Conservation (phyloP, 2,329 filamentous ascomycete species). For the Ophiostoma triangulosporum region DNA sequence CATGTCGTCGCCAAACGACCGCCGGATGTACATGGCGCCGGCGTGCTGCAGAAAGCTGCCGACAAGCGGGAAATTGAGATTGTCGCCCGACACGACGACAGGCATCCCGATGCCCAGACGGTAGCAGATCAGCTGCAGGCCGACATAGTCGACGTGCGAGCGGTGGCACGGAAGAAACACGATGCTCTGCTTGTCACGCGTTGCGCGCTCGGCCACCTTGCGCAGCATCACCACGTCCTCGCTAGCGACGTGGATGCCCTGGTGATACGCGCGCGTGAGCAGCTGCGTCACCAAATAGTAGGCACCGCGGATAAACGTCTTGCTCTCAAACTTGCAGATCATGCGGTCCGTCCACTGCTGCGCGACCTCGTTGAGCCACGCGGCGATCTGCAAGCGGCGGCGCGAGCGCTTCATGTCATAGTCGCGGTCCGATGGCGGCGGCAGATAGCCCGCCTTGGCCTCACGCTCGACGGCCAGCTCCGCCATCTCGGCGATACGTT, state of each 20-base stretch:
- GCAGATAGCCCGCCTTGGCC: slow-evolving; percentile 57
- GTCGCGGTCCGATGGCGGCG: slow-evolving; percentile 22
- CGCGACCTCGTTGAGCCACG: slow-evolving; percentile 63
- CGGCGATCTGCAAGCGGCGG: slow-evolving; percentile 52
- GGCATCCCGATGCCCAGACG: slow-evolving; percentile 78
- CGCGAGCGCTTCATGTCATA: slow-evolving; percentile 38
- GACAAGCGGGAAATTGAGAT: slow-evolving; percentile 84
- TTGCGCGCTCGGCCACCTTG: slow-evolving; percentile 69
- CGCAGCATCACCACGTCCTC: slow-evolving; percentile 79
- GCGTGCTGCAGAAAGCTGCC: slow-evolving; percentile 87
- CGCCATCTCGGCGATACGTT: slow-evolving; percentile 64
- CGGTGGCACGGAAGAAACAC: slow-evolving; percentile 91
- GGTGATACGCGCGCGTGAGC: slow-evolving; percentile 84
- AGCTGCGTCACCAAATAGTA: slow-evolving; percentile 85
- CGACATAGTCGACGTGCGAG: slow-evolving; percentile 93
- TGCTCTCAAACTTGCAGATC: slow-evolving; percentile 99
- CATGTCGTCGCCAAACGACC: slow-evolving; percentile 83
- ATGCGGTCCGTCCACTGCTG: slow-evolving; percentile 83
- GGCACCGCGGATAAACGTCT: slow-evolving; percentile 77
- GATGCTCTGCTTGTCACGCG: slow-evolving; percentile 82
- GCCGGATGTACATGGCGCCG: slow-evolving; percentile 92
- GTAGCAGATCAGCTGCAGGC: slow-evolving; percentile 89
- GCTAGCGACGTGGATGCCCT: slow-evolving; percentile 91
- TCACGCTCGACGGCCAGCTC: slow-evolving; percentile 62
- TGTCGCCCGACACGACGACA: slow-evolving; percentile 88